Percentiles rank a stretch among this genome's conserved stretches.
Conservation (phyloP, 176 grass and related monocot species). For the Eremochloa ophiuroides region DNA sequence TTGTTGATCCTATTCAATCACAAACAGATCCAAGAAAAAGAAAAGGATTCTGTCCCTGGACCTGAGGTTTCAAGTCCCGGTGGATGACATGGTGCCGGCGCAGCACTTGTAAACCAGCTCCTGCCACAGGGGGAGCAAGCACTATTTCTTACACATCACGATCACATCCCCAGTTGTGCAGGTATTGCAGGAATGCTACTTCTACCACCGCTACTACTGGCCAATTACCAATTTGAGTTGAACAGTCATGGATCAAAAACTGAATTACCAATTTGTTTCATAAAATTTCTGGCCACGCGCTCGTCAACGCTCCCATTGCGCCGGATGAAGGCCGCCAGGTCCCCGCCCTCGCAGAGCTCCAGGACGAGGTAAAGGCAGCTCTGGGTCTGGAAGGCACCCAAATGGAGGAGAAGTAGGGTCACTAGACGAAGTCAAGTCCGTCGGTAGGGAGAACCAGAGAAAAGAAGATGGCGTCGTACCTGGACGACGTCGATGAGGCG, state of each 20-base stretch:
- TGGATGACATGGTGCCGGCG: slow-evolving; percentile 54
- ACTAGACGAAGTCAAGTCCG: neutral
- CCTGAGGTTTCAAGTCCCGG: slow-evolving; percentile 66
- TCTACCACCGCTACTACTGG: neutral
- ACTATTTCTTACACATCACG: neutral
- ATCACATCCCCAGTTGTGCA: neutral
- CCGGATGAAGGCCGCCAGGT: slow-evolving; percentile 37
- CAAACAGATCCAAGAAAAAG: neutral
- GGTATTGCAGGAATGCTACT: neutral
- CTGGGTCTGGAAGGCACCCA: slow-evolving; percentile 14
- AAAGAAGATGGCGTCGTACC: neutral
- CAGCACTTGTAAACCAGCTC: slow-evolving; percentile 54
- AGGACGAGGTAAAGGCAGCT: slow-evolving; percentile 42
- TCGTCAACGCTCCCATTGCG: slow-evolving; percentile 36
- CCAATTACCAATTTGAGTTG: neutral
- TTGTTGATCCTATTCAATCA: too few species aligned
- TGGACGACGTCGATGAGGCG: slow-evolving; percentile 52
- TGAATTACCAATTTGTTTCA: slow-evolving; percentile 40
- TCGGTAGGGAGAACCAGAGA: neutral
- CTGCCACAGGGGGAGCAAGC: slow-evolving; percentile 43
- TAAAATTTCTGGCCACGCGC: slow-evolving; percentile 42
- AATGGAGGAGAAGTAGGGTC: neutral
- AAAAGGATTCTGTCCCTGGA: neutral
- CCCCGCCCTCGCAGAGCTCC: slow-evolving; percentile 46
- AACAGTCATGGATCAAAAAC: neutral